Percentiles rank a stretch among this genome's conserved stretches.
These are phyloP conservation scores for Sporothrix pallida DNA, from an alignment of 2,329 filamentous ascomycete species.

Conservation along the genomic window DNA sequence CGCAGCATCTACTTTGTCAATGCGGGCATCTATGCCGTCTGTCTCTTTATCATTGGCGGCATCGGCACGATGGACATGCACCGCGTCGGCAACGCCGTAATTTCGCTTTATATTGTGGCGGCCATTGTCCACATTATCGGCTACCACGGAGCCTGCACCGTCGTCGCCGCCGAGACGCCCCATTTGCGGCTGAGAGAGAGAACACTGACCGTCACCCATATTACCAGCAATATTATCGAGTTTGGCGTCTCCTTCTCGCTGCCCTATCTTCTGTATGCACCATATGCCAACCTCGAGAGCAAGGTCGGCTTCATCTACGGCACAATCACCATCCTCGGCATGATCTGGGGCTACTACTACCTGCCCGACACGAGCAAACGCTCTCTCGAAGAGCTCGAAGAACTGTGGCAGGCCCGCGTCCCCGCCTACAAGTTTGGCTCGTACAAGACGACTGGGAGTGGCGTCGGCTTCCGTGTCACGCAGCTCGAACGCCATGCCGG, in stretches of 20 bases:
- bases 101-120: conserved; percentile 32
- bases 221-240: conserved; percentile 27
- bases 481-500: conserved; percentile 35
- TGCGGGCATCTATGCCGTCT: conserved; percentile 24
- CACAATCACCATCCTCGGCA: conserved; percentile 28
- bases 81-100: conserved; percentile 29
- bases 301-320: conserved; percentile 39
- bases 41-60: conserved; percentile 34
- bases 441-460: conserved; percentile 21
- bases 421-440: conserved; percentile 31
- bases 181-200: conserved; percentile 36
- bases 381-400: conserved; percentile 38
- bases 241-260: conserved; percentile 36
- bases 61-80: conserved; percentile 33
- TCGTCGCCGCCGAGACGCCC: conserved; percentile 34
- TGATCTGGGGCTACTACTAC: conserved; percentile 35
- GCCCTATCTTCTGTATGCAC: conserved; percentile 34
- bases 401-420: conserved; percentile 33
- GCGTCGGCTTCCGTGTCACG: conserved; percentile 31
- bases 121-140: conserved; percentile 33
- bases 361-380: conserved; percentile 34
- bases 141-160: conserved; percentile 33
- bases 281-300: conserved; percentile 34
- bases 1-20: conserved; percentile 31
- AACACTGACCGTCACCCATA: conserved; percentile 29